A percentile compares a stretch with the other conserved stretches of the same genome.
These are phyloP conservation scores for Hypholoma fasciculare DNA, from an alignment of 768 basidiomycete genomes.

Conservation along the genomic window DNA sequence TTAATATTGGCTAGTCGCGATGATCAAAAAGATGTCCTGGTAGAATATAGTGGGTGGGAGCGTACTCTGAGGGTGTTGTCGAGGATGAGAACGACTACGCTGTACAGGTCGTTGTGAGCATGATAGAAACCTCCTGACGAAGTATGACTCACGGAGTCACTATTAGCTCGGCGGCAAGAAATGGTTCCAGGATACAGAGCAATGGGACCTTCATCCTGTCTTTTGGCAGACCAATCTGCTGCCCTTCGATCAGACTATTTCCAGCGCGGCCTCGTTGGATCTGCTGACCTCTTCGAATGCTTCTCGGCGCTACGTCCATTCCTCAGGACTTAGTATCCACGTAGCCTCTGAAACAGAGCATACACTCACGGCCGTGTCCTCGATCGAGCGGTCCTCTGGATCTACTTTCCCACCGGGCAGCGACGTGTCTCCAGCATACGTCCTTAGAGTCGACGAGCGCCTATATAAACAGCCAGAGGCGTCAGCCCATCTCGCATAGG, in stretches of 20 bases:
- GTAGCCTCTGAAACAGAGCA: not conserved
- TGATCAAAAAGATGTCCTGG: not conserved
- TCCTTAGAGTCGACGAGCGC: slow-evolving; percentile 67
- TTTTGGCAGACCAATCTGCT: slow-evolving; percentile 78
- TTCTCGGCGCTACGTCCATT: slow-evolving; percentile 64
- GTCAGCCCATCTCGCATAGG: not conserved
- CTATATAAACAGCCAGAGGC: slow-evolving; percentile 32
- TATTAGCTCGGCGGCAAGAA: slow-evolving; percentile 68
- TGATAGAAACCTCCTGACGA: not conserved
- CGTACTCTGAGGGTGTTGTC: slow-evolving; percentile 73
- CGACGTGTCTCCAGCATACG: slow-evolving; percentile 88
- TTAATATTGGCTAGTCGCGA: slow-evolving; percentile 67
- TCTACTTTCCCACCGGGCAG: slow-evolving; percentile 87
- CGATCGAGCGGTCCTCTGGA: slow-evolving; percentile 60
- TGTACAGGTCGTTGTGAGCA: slow-evolving; percentile 23
- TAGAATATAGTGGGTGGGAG: not conserved
- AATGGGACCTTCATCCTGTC: slow-evolving; percentile 72
- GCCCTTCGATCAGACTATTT: not conserved
- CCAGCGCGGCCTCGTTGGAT: not conserved
- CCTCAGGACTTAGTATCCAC: not conserved
- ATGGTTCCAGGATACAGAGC: slow-evolving; percentile 78
- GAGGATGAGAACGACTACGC: slow-evolving; percentile 83
- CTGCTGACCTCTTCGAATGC: slow-evolving; percentile 82
- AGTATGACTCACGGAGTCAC: slow-evolving; percentile 75
- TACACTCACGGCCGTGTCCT: slow-evolving; percentile 75